Evolutionary conservation across 371 early-diverging fungal genomes (phyloP), one percentile per base, ranked within the genome.

Genomic region (Lichtheimia ramosa): DNA sequence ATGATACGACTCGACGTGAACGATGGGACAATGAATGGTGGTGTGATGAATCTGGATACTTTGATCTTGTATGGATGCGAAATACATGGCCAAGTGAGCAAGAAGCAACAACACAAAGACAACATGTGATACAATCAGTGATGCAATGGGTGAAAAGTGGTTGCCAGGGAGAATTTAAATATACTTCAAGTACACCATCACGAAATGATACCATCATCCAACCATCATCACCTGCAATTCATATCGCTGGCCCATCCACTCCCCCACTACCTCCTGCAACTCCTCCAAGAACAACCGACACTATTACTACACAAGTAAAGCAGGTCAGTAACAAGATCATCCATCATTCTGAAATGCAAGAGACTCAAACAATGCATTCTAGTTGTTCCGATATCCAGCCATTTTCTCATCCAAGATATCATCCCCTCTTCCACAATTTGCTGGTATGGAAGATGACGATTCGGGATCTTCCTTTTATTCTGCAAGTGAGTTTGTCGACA

Each of bases 1-100:
- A 18, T 13, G 21, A 59, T 51, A 27, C 46, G 7, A 5, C 43
- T 14, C 21, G 10, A n/a, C 18, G 0, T n/a, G 39, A 54, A 14
- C 14, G n/a, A 16, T 54, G 54, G 54, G 16, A n/a, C 12, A 13
- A 24, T 12, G 39, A 54, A 28, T 60, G 61, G 61, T 60, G 61
- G 61, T 52, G 16, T 3, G 27, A 43, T 20, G 52, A 48, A 13
- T 39, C 53, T 18, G 60, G 43, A 16, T 59, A 59, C 21, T 52
- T n/a, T 18, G 18, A 53, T 12, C 20, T 60, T 14, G 46, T 60
- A 18, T 23, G 16, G 20, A 24, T 13, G 2, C 5, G 24, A 15
- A 55, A 55, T 21, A 42, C 24, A 23, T 55, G 56, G 56, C 43
- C 27, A 2, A 21, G 5, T 21, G 10, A 34, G 25, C 3, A 20